Conservation (phyloP, 495 filamentous ascomycete species). For the Monascus purpureus region DNA sequence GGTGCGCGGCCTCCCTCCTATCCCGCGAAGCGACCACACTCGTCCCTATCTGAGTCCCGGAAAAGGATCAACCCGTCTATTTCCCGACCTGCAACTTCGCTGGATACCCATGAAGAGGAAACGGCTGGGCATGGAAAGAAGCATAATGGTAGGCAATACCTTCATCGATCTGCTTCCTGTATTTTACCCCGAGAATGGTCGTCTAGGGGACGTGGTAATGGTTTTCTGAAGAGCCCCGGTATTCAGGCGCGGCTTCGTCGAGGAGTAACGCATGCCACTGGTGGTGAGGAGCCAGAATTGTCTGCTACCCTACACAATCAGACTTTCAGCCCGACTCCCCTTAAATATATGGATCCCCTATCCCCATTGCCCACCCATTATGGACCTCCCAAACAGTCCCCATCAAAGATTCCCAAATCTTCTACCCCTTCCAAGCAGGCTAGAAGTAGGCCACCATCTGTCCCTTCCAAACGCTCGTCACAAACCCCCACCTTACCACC, state of each 20-base stretch:
- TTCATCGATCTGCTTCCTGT: conserved; percentile 12
- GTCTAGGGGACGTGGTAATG: background rate
- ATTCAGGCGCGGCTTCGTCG: no score
- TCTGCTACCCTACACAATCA: no score
- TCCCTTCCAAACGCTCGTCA: background rate
- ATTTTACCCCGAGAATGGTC: conserved; percentile 5
- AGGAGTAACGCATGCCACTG: no score
- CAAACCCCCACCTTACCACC: conserved; percentile 1
- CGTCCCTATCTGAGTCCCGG: conserved; percentile 26
- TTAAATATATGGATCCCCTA: no score
- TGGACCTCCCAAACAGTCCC: conserved; percentile 4
- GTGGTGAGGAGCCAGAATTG: no score
- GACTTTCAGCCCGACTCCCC: no score
- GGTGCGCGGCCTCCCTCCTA: conserved; percentile 35
- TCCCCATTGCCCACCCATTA: conserved; percentile 5
- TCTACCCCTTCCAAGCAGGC: conserved; percentile 8
- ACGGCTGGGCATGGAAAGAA: conserved; percentile 28
- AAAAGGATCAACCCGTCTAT: conserved; percentile 29
- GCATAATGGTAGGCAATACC: conserved; percentile 56
- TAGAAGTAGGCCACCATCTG: background rate
- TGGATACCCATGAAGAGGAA: conserved; percentile 41
- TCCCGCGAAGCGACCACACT: conserved; percentile 27
- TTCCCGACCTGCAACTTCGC: conserved; percentile 44
- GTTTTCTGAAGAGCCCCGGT: no score
- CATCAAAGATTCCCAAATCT: conserved; percentile 8